Conservation (phyloP, 228 moss, liverwort and hornwort species). For the Sphagnum magellanicum region DNA sequence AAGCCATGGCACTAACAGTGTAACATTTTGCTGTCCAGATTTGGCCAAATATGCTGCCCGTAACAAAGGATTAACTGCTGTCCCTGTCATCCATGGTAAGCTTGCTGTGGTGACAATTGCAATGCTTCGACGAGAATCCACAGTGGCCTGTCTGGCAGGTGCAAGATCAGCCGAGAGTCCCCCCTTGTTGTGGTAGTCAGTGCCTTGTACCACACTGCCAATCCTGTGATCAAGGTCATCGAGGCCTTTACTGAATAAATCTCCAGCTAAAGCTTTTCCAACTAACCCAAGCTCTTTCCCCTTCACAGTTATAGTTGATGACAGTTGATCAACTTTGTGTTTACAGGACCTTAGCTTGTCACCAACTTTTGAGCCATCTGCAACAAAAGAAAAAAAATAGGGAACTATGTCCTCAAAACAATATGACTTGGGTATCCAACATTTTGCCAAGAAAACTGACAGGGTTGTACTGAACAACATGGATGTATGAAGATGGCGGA, state of each 20-base stretch:
- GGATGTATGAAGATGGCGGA: background rate
- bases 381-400: conserved; percentile 1
- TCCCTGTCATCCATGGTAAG: conserved; percentile 98
- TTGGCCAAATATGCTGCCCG: conserved; percentile 88
- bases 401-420: background rate
- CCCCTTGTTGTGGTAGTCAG: conserved; percentile 75
- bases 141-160: conserved; percentile 15
- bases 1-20: conserved; percentile 87
- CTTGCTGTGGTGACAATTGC: conserved; percentile 94
- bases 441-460: background rate
- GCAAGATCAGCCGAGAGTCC: conserved; percentile 49
- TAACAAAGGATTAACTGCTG: conserved; percentile 91
- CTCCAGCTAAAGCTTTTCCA: conserved; percentile 17
- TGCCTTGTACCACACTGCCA: conserved; percentile 82
- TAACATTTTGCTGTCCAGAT: conserved; percentile 71
- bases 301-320: conserved; percentile 17
- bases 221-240: conserved; percentile 80
- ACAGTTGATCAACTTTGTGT: conserved; percentile 41
- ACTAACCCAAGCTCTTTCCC: conserved; percentile 15
- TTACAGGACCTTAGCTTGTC: conserved; percentile 71
- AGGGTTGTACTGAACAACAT: background rate
- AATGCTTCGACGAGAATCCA: conserved; percentile 49
- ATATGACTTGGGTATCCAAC: background rate
- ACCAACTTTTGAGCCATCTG: conserved; percentile 76
- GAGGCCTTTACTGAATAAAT: background rate